phyloP scores from a whole-genome alignment of 2,329 filamentous ascomycete species.

The Fusarium anguioides region DNA sequence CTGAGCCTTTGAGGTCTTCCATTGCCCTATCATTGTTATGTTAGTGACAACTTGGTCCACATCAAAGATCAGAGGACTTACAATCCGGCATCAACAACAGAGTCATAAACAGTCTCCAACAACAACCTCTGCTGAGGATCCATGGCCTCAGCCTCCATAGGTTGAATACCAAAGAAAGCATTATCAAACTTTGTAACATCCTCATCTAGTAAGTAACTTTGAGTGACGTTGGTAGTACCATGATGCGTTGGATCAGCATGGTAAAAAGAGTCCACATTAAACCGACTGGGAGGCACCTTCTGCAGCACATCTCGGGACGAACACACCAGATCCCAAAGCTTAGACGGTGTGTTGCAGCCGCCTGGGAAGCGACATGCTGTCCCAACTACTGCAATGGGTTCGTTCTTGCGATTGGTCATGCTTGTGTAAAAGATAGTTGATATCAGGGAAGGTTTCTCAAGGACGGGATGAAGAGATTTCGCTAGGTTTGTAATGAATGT shows the following conservation, averaged over 20 bases:
- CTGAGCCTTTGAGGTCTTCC: not conserved
- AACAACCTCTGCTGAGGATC: conserved; percentile 19
- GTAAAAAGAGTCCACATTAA: conserved; percentile 13
- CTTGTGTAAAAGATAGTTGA: not conserved
- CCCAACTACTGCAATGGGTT: conserved; percentile 12
- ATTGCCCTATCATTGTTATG: not conserved
- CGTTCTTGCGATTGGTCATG: not conserved
- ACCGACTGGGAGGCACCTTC: not conserved
- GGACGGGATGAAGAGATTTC: not conserved
- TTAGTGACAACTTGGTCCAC: no score
- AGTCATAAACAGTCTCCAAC: conserved; percentile 24
- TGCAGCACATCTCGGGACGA: conserved; percentile 5
- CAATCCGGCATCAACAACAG: not conserved
- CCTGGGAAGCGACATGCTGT: conserved; percentile 12
- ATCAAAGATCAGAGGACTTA: no score
- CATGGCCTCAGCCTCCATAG: conserved; percentile 15
- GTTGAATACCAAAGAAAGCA: conserved; percentile 13
- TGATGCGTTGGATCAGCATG: not conserved
- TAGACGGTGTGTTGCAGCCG: not conserved
- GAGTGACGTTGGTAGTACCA: conserved; percentile 8
- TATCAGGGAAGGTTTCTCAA: not conserved
- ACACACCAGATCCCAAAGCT: conserved; percentile 14
- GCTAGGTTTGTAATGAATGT: not conserved
- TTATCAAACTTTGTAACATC: conserved; percentile 17
- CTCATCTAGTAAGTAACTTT: conserved; percentile 4